phyloP scores from a whole-genome alignment of 495 filamentous ascomycete genomes.

The Trichocladium antarcticum region DNA sequence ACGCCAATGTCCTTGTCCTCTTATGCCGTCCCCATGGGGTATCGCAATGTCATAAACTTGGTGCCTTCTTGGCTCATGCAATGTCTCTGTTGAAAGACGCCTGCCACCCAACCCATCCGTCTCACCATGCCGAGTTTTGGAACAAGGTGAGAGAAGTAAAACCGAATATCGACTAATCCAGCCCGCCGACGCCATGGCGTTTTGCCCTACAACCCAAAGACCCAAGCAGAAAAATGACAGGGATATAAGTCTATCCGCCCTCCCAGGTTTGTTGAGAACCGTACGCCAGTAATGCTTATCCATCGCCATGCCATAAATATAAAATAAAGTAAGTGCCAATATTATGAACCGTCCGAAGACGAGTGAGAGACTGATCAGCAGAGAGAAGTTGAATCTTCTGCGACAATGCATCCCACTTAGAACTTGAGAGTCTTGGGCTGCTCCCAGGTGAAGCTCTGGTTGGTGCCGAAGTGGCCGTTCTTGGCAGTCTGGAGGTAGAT shows the following conservation, averaged over 20 bases:
- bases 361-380: conserved; percentile 23
- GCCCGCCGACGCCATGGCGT: conserved; percentile 8
- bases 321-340: conserved; percentile 5
- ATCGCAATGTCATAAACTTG: conserved; percentile 26
- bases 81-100: conserved; percentile 39
- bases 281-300: conserved; percentile 30
- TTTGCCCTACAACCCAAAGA: conserved; percentile 9
- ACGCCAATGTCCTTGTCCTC: conserved; percentile 29
- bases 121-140: conserved; percentile 20
- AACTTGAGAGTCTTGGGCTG: conserved; percentile 87
- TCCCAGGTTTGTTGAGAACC: conserved; percentile 35
- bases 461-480: conserved; percentile 96
- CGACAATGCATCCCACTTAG: conserved; percentile 42
- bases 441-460: conserved; percentile 97
- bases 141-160: conserved; percentile 6
- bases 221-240: conserved; percentile 16
- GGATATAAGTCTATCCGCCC: conserved; percentile 28
- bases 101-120: conserved; percentile 14
- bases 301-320: conserved; percentile 18
- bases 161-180: conserved; percentile 2
- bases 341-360: conserved; percentile 15
- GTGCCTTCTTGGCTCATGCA: conserved; percentile 26
- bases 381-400: conserved; percentile 31
- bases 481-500: conserved; percentile 98
- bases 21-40: conserved; percentile 28